These are phyloP conservation scores for Penicillium turbatum DNA, from an alignment of 495 filamentous ascomycete genomes.

Conservation along the genomic window DNA sequence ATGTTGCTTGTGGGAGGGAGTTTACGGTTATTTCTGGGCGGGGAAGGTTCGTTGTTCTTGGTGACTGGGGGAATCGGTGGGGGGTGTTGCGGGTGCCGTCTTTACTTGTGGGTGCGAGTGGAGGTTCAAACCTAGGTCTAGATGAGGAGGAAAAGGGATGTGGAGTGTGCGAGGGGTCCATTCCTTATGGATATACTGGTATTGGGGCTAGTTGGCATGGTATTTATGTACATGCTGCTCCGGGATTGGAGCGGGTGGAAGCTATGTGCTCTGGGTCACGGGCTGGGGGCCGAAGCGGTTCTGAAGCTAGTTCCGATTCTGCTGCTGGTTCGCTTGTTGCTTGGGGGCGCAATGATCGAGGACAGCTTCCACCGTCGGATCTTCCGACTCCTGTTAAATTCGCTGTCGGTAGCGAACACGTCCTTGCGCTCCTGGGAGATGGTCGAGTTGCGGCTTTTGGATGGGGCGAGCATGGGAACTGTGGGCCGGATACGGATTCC, in stretches of 20 bases:
- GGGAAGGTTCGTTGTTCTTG: slow-evolving; percentile 59
- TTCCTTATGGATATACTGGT: slow-evolving; percentile 6
- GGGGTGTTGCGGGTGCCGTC: slow-evolving; percentile 43
- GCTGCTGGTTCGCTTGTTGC: slow-evolving; percentile 19
- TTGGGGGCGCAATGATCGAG: slow-evolving; percentile 79
- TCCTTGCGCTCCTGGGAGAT: slow-evolving; percentile 58
- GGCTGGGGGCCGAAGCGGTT: neutral
- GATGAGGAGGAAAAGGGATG: neutral
- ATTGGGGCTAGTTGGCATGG: slow-evolving; percentile 78
- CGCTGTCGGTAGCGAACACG: slow-evolving; percentile 85
- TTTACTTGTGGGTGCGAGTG: slow-evolving; percentile 18
- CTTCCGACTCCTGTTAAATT: slow-evolving; percentile 52
- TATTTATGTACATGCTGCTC: slow-evolving; percentile 55
- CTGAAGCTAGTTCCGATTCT: neutral
- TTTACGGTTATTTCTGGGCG: slow-evolving; percentile 63
- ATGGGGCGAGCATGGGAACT: slow-evolving; percentile 98
- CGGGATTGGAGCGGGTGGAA: neutral
- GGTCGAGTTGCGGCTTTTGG: slow-evolving; percentile 73
- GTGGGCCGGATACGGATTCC: slow-evolving; percentile 61
- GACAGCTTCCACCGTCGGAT: slow-evolving; percentile 63
- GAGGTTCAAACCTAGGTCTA: neutral
- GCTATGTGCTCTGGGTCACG: neutral
- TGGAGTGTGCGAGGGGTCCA: neutral
- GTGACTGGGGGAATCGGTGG: slow-evolving; percentile 61
- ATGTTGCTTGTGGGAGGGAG: slow-evolving; percentile 72